Evolutionary conservation across 2,329 filamentous ascomycete species (phyloP).

Genomic region (Penicillium fuscoglaucum): DNA sequence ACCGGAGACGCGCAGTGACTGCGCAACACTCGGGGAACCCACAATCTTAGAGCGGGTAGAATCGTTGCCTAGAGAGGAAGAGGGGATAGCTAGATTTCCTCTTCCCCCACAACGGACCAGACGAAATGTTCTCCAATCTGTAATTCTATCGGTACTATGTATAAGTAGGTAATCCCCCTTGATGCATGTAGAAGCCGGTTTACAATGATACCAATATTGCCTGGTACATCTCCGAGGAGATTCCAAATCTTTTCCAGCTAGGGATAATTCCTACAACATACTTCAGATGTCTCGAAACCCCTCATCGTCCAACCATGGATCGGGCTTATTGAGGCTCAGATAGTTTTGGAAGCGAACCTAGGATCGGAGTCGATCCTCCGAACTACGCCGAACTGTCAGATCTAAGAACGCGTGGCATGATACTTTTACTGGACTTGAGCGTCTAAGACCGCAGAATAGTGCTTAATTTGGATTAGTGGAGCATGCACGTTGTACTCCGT

Average conservation of each 20-base stretch:
- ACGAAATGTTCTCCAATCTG: background rate
- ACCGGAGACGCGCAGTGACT: conserved; percentile 11
- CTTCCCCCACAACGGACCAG: conserved; percentile 12
- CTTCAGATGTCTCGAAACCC: background rate
- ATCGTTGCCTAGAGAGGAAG: conserved; percentile 1
- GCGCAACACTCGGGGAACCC: conserved; percentile 7
- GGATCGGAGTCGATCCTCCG: conserved; percentile 7
- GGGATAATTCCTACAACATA: too few species aligned
- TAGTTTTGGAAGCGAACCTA: background rate
- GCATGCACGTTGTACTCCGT: background rate
- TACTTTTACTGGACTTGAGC: background rate
- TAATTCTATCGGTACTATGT: background rate
- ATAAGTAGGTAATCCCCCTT: background rate
- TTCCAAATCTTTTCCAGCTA: background rate
- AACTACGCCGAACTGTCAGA: conserved; percentile 13
- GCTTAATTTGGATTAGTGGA: background rate
- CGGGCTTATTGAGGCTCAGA: conserved; percentile 2
- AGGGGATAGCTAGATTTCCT: background rate
- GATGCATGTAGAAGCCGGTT: background rate
- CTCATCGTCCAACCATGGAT: conserved; percentile 3
- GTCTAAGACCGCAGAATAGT: background rate
- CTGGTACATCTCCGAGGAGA: background rate
- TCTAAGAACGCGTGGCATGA: conserved; percentile 1
- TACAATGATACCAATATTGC: background rate
- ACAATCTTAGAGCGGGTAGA: background rate